phyloP scores from a whole-genome alignment of 441 rosid genomes.

The Pelargonium myrrhifolium region DNA sequence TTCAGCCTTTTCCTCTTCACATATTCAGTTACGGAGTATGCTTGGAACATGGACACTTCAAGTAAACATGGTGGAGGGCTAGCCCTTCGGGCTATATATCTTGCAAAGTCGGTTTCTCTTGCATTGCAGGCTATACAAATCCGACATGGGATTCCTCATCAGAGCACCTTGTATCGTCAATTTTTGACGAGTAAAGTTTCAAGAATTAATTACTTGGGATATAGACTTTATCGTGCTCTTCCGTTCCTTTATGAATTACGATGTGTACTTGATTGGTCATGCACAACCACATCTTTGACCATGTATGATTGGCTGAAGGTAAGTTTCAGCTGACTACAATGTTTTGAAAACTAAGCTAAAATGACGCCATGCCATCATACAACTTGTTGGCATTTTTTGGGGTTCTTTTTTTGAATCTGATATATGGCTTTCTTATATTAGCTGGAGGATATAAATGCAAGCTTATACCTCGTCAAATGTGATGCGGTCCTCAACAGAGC shows the following conservation, averaged over 20 bases:
- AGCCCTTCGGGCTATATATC: conserved; percentile 83
- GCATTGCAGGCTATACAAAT: conserved; percentile 96
- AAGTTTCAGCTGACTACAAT: conserved; percentile 13
- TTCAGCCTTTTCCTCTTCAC: conserved; percentile 89
- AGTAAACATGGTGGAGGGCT: conserved; percentile 60
- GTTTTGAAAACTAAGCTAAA: not conserved
- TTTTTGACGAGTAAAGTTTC: conserved; percentile 91
- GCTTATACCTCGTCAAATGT: conserved; percentile 95
- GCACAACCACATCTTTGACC: conserved; percentile 96
- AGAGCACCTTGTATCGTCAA: conserved; percentile 89
- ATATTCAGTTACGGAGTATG: conserved; percentile 71
- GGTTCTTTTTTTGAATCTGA: conserved; percentile 23
- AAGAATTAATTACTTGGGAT: conserved; percentile 80
- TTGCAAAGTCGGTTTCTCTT: conserved; percentile 89
- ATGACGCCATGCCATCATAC: too few relatives aligned
- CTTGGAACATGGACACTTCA: conserved; percentile 73
- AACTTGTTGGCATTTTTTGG: conserved; percentile 8
- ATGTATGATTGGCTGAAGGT: conserved; percentile 99
- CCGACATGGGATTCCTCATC: conserved; percentile 87
- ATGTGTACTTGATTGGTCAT: conserved; percentile 98
- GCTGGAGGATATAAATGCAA: conserved; percentile 97
- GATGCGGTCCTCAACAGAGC: conserved; percentile 89
- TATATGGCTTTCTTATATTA: conserved; percentile 30
- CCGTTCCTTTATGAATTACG: conserved; percentile 96
- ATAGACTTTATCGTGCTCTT: conserved; percentile 94